A percentile compares a stretch with the other conserved stretches of the same genome.
These are phyloP conservation scores for Paulinella micropora DNA, from an alignment of 78 protist species.

Conservation along the genomic window DNA sequence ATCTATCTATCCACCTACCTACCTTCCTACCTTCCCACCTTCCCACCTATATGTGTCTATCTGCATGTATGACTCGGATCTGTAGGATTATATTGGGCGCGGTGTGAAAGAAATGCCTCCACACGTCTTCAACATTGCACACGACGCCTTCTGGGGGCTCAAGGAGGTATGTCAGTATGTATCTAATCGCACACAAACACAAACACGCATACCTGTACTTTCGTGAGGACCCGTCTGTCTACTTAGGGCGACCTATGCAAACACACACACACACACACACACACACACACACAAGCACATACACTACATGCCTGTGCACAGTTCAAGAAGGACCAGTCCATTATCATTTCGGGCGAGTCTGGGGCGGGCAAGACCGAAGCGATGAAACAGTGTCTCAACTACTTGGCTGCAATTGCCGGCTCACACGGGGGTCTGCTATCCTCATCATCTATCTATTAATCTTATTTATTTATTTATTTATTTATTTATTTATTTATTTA, in stretches of 20 bases:
- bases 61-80: not conserved
- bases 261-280: too few species aligned
- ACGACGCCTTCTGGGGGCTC: too few species aligned
- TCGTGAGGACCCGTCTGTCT: too few species aligned
- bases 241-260: too few species aligned
- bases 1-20: not conserved
- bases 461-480: too few species aligned
- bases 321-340: too few species aligned
- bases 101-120: not conserved
- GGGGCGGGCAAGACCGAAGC: conserved; percentile 85
- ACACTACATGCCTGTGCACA: not conserved
- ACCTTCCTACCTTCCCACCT: not conserved
- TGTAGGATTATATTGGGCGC: not conserved
- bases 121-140: not conserved
- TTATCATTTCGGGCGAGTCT: conserved; percentile 74
- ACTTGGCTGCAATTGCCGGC: conserved; percentile 8
- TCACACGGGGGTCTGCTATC: not conserved
- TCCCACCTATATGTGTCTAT: not conserved
- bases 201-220: not conserved
- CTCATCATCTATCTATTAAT: too few species aligned
- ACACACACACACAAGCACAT: not conserved
- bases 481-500: too few species aligned
- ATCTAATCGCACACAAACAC: not conserved
- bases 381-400: conserved; percentile 33
- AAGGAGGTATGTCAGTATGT: not conserved